Base-by-base conservation (phyloP, 2,329 filamentous ascomycete genomes). In the Verticillium klebahnii region DNA sequence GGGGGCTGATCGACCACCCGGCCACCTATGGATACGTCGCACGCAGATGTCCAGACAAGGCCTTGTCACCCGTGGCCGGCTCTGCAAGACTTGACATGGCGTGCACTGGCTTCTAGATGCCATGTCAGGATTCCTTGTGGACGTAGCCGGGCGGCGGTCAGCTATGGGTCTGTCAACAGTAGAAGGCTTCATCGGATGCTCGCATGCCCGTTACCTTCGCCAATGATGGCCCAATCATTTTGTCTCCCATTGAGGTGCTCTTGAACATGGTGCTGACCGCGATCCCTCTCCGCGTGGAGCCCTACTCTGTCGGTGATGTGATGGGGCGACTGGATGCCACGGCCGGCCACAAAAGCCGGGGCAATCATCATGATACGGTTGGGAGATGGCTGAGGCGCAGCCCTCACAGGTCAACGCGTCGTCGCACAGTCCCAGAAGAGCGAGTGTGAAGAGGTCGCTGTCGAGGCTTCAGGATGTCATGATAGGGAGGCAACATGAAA, bases 171-270 rank as follows among this genome's bases (percentile, higher is more conserved):
- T 45, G 45, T 31, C 25, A 60, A 60, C 36, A 60, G 29, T 19
- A 60, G 50, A 57, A 56, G 52, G 37, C 34, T 57, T 61, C 39
- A 17, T 25, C 59, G 59, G 59, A 23, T 39, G n/a, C 55, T 19
- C 57, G 60, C 60, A 61, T 58, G n/a, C 12, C 32, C 3, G 19
- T 17, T 36, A 12, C 39, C 15, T 57, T 61, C 60, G 60, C 60
- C 60, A 61, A 34, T n/a, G n/a, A 15, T n/a, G 23, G 54, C 37
- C 60, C 60, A 61, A 58, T 58, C 55, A 61, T 56, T 17, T 55
- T 36, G 15, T 14, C 14, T 7, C 32, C 12, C 54, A 19, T 52
- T 37, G 19, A 17, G 11, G 8, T 29, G 54, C 31, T 56, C 54
- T 4, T 31, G 14, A n/a, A 32, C 23, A n/a, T 25, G 12, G 45